A percentile compares a stretch with the other conserved stretches of the same genome.
These are phyloP conservation scores for Chytridium lagenaria DNA, from an alignment of 371 early-diverging fungal species.

Conservation along the genomic window DNA sequence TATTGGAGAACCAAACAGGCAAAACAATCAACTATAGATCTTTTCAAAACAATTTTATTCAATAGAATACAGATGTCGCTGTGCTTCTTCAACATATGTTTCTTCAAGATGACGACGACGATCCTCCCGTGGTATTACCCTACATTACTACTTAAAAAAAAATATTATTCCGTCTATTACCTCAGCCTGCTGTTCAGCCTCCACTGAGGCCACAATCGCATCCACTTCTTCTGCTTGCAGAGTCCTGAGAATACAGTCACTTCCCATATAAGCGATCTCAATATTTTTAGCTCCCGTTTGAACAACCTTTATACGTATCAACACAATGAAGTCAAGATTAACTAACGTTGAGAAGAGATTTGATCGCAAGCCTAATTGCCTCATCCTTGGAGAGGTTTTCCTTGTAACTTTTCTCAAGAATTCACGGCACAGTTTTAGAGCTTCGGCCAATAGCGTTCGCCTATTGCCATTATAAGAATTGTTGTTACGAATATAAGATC, in stretches of 20 bases:
- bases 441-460: slow-evolving; percentile 97
- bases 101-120: too few relatives aligned
- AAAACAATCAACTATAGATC: too few relatives aligned
- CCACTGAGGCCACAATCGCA: slow-evolving; percentile 81
- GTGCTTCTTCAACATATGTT: too few relatives aligned
- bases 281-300: slow-evolving; percentile 99
- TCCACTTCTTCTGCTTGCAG: slow-evolving; percentile 85
- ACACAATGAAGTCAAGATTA: background rate
- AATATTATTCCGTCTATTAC: too few relatives aligned
- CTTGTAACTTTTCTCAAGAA: slow-evolving; percentile 95
- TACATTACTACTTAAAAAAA: too few relatives aligned
- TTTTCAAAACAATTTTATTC: too few relatives aligned
- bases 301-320: slow-evolving; percentile 69
- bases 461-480: slow-evolving; percentile 33
- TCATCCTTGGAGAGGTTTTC: slow-evolving; percentile 82
- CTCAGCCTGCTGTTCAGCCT: slow-evolving; percentile 92
- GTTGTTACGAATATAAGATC: background rate
- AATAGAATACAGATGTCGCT: too few relatives aligned
- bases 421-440: slow-evolving; percentile 96
- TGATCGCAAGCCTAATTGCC: slow-evolving; percentile 89
- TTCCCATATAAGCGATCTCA: slow-evolving; percentile 92
- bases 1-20: too few relatives aligned
- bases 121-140: too few relatives aligned
- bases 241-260: slow-evolving; percentile 69
- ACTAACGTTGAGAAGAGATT: slow-evolving; percentile 85